phyloP scores from a whole-genome alignment of 1,284 basidiomycete species.

The Rhodofomes roseus region DNA sequence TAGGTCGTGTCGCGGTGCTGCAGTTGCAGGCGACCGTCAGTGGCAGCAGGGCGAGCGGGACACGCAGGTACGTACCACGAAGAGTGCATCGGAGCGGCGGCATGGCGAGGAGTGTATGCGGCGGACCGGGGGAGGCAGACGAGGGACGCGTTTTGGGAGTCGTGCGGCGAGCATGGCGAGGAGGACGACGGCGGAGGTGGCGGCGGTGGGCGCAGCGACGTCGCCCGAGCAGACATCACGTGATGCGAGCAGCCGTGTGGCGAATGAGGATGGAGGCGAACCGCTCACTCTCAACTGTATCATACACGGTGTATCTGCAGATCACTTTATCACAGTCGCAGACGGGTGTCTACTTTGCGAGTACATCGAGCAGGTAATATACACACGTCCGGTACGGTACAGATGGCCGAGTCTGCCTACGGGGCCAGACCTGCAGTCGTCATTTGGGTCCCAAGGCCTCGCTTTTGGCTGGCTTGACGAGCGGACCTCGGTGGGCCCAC shows the following conservation, averaged over 20 bases:
- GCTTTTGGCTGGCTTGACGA: no score
- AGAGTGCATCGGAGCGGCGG: constrained; percentile 48
- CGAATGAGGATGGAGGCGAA: neutral
- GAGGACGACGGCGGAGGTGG: constrained; percentile 3
- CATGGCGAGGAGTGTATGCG: constrained; percentile 38
- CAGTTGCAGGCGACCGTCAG: constrained; percentile 6
- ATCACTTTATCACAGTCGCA: no score
- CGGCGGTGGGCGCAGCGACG: neutral
- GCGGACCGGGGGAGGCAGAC: constrained; percentile 12
- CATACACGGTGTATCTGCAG: no score
- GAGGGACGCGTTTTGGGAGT: constrained; percentile 19
- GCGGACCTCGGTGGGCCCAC: neutral
- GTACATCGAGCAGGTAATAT: no score
- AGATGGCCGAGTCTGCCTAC: no score
- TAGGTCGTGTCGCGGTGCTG: constrained; percentile 93
- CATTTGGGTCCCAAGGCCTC: neutral
- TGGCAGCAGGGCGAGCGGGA: constrained; percentile 6
- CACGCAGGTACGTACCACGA: constrained; percentile 39
- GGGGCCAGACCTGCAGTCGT: neutral
- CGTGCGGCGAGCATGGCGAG: constrained; percentile 23
- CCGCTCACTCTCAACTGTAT: neutral
- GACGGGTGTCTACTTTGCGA: no score
- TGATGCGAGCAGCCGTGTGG: neutral
- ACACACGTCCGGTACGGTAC: no score
- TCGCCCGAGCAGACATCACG: neutral